Evolutionary conservation across 805 yeast species (phyloP), one percentile per base, ranked within the genome.

Genomic region (Candida fluviatilis): DNA sequence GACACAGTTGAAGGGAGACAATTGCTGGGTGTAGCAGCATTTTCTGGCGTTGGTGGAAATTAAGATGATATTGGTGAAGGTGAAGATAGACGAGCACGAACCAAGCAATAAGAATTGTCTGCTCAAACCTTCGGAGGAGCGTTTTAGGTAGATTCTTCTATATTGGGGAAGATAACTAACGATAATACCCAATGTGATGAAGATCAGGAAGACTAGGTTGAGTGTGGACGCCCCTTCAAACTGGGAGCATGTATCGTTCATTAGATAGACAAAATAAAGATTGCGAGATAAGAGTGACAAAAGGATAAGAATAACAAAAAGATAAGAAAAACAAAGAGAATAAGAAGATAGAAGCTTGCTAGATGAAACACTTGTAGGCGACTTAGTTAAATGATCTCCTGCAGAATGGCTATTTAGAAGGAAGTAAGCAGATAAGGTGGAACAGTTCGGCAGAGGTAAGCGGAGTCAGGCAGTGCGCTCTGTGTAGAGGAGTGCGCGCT

Each of bases 111-210:
- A 64, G 53, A 80, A 87, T 48, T 73, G 68, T 10, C 90, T 85
- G 4, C 90, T 82, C 16, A 87, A 63, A 4, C 96, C 96, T 53
- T 85, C 89, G 10, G 90, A 78, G 4, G 88, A 72, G 35, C 73
- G 59, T 35, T 88, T 71, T 14, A 54, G 48, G 36, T 75, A 57
- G 38, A 87, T 78, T 31, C 80, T 72, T 31, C 67, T 39, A 55
- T 82, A 86, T 61, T 87, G 96, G 0, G 95, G 95, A 3, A 81
- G 37, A 54, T 87, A 87, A 31, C 91, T 82, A 8, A 71, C 48
- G 24, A 80, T 75, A 6, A 87, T 84, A 3, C 89, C 95, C 2
- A 75, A 35, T 0, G 88, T 80, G 24, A 87, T 71, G 4, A 66
- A 35, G 0, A 76, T 41, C 18, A 86, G 75, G 8, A 79, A 49